These are phyloP conservation scores for Cercospora citrullina DNA, from an alignment of 2,329 filamentous ascomycete genomes.

Conservation along the genomic window DNA sequence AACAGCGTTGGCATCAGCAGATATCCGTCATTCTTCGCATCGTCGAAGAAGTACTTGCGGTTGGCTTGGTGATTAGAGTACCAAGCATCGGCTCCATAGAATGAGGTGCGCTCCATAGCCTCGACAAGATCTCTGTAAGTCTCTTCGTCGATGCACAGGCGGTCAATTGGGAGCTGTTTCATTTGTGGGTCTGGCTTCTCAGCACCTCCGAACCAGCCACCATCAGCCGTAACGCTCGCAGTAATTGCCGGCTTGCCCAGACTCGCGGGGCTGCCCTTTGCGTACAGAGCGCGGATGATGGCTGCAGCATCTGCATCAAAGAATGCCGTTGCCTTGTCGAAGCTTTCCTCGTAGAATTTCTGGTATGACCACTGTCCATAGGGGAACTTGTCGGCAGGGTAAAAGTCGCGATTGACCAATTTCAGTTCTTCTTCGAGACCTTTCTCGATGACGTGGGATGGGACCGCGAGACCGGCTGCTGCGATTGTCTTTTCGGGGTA, in stretches of 20 bases:
- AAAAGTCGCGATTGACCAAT: slow-evolving; percentile 47
- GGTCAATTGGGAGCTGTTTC: slow-evolving; percentile 37
- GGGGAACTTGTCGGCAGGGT: slow-evolving; percentile 47
- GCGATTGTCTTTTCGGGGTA: slow-evolving; percentile 39
- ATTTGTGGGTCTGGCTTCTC: slow-evolving; percentile 32
- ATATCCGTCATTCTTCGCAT: slow-evolving; percentile 39
- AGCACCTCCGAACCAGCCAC: slow-evolving; percentile 39
- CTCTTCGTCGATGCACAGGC: slow-evolving; percentile 34
- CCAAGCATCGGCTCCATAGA: slow-evolving; percentile 43
- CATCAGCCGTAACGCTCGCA: slow-evolving; percentile 26
- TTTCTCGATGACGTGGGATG: slow-evolving; percentile 46
- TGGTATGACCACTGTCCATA: slow-evolving; percentile 43
- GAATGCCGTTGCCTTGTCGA: slow-evolving; percentile 28
- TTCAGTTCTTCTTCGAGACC: slow-evolving; percentile 43
- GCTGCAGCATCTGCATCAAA: slow-evolving; percentile 30
- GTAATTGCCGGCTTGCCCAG: slow-evolving; percentile 35
- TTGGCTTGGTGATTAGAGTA: slow-evolving; percentile 51
- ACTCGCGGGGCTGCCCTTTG: slow-evolving; percentile 29
- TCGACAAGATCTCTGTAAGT: slow-evolving; percentile 34
- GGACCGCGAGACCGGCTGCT: slow-evolving; percentile 39
- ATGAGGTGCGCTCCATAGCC: slow-evolving; percentile 45
- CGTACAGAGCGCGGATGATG: slow-evolving; percentile 33
- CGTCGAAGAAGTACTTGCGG: slow-evolving; percentile 43
- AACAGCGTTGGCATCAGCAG: slow-evolving; percentile 43
- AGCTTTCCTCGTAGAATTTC: slow-evolving; percentile 36